These are phyloP conservation scores for Gaeumannomyces sp. DNA, from an alignment of 2,329 filamentous ascomycete genomes.

Conservation along the genomic window DNA sequence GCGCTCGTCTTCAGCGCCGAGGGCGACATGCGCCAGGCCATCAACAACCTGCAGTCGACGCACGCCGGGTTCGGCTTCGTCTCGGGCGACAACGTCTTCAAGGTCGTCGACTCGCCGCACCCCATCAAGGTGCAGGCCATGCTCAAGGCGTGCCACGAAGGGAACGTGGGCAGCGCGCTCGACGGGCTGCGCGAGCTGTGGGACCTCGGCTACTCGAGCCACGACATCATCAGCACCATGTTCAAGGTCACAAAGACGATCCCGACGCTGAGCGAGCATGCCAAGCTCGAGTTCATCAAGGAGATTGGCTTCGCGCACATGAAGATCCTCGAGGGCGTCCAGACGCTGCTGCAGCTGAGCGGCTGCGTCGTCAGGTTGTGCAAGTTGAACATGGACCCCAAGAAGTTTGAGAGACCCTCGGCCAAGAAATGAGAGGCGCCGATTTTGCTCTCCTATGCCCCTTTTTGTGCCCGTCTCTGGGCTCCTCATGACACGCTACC, in stretches of 20 bases:
- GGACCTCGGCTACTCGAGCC: constrained; percentile 93
- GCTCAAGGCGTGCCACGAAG: constrained; percentile 94
- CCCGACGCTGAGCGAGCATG: constrained; percentile 83
- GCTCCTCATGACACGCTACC: not conserved
- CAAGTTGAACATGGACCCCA: constrained; percentile 94
- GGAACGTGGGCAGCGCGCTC: constrained; percentile 80
- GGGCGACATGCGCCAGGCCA: constrained; percentile 97
- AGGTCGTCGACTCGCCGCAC: constrained; percentile 93
- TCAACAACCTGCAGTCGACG: constrained; percentile 96
- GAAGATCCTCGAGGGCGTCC: constrained; percentile 96
- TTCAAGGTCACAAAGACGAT: constrained; percentile 97
- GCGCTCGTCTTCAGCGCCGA: constrained; percentile 97
- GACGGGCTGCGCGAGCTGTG: constrained; percentile 86
- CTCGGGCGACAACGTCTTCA: constrained; percentile 97
- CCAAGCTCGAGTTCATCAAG: constrained; percentile 95
- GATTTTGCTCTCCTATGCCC: not conserved
- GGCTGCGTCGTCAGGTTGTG: constrained; percentile 87
- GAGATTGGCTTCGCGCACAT: constrained; percentile 99
- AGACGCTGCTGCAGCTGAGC: constrained; percentile 88
- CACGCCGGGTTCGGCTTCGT: constrained; percentile 92
- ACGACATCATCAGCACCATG: constrained; percentile 99
- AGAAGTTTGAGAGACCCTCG: constrained; percentile 55
- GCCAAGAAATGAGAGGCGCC: constrained; percentile 25
- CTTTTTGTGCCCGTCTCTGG: not conserved
- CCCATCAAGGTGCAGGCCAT: constrained; percentile 98